Percentiles rank a stretch among this genome's conserved stretches.
These are phyloP conservation scores for Quercus alba DNA, from an alignment of 306 rosid species.

Conservation along the genomic window DNA sequence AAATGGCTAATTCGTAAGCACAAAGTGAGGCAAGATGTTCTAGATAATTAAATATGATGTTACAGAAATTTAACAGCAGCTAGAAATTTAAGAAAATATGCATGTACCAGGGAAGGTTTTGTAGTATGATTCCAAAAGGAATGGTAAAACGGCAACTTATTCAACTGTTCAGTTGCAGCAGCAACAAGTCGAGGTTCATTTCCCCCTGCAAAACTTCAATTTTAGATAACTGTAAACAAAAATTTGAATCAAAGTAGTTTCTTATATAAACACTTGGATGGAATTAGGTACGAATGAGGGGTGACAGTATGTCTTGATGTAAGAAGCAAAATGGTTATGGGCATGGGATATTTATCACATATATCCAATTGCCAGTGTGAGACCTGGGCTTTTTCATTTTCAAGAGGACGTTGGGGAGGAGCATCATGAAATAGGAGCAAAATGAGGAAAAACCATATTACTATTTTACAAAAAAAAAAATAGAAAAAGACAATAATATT, in stretches of 20 bases:
- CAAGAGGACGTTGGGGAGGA: background rate
- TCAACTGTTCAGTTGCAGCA: constrained; percentile 78
- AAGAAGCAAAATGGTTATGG: background rate
- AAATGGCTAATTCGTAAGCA: background rate
- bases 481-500: background rate
- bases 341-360: too few species aligned
- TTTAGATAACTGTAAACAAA: background rate
- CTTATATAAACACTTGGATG: background rate
- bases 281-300: background rate
- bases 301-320: background rate
- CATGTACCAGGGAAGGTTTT: constrained; percentile 81
- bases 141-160: constrained; percentile 92
- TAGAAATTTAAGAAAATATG: constrained; percentile 14
- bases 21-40: background rate
- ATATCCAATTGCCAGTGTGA: too few species aligned
- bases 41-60: background rate
- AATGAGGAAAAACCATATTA: background rate
- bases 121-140: constrained; percentile 99
- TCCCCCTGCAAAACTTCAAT: constrained; percentile 57
- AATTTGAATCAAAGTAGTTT: background rate
- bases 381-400: background rate
- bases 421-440: background rate
- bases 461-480: background rate
- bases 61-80: background rate
- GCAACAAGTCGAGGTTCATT: constrained; percentile 81